These are phyloP conservation scores for Nemania bipapillata DNA, from an alignment of 2,329 filamentous ascomycete genomes.

Conservation along the genomic window DNA sequence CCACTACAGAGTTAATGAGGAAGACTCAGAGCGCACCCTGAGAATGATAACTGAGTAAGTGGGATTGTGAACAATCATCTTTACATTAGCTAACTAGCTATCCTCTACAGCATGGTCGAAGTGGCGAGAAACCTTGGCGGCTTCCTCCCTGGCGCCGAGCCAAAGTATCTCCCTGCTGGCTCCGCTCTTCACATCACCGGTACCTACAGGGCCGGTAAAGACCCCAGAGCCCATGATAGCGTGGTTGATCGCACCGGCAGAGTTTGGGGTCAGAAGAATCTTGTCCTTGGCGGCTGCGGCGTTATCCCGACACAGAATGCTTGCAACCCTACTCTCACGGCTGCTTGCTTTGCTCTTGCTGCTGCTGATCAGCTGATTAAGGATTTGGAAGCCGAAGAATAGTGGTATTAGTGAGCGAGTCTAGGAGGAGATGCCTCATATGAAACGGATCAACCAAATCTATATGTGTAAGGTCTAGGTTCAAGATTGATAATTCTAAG, in stretches of 20 bases:
- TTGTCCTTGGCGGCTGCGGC: constrained; percentile 44
- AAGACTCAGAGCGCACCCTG: constrained; percentile 3
- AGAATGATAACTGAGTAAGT: constrained; percentile 6
- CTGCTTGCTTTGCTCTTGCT: constrained; percentile 43
- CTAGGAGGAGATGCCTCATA: not conserved
- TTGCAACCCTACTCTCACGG: constrained; percentile 46
- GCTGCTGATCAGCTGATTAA: not conserved
- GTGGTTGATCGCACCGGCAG: constrained; percentile 33
- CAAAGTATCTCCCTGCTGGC: not conserved
- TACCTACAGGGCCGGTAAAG: constrained; percentile 11
- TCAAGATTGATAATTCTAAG: not conserved
- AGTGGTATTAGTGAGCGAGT: not conserved
- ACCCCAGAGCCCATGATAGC: not conserved
- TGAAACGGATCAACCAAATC: too few species aligned
- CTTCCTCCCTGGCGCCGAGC: constrained; percentile 2
- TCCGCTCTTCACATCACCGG: constrained; percentile 34
- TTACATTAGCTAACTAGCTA: not conserved
- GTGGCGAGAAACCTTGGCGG: not conserved
- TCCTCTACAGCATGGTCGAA: constrained; percentile 14
- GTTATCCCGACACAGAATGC: constrained; percentile 43
- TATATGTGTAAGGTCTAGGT: not conserved
- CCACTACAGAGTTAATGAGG: constrained; percentile 26
- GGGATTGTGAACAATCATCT: not conserved
- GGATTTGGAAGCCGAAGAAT: not conserved
- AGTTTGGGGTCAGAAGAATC: constrained; percentile 43